Conservation (phyloP, 495 filamentous ascomycete species). For the Trichoderma asperelloides region DNA sequence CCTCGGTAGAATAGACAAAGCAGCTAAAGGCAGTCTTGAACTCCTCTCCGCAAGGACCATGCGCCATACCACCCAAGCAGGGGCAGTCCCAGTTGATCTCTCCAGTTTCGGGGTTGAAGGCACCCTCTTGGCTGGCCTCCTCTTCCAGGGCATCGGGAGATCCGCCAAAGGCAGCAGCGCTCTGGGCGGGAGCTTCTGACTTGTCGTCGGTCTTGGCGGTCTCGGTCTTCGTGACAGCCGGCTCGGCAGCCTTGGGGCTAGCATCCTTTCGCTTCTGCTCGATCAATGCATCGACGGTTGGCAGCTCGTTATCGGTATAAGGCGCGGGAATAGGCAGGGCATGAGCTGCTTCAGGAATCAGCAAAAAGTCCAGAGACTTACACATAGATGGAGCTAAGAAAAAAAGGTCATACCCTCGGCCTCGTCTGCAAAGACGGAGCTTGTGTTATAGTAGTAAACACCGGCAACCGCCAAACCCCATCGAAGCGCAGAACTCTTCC, state of each 20-base stretch:
- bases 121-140: slow-evolving; percentile 76
- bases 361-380: not conserved
- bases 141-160: slow-evolving; percentile 54
- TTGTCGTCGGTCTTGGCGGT: slow-evolving; percentile 12
- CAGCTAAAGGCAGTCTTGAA: slow-evolving; percentile 95
- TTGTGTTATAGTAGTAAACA: slow-evolving; percentile 93
- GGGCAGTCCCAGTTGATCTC: slow-evolving; percentile 99
- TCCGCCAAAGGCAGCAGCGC: slow-evolving; percentile 19
- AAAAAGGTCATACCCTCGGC: slow-evolving; percentile 51
- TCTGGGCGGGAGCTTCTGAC: slow-evolving; percentile 15
- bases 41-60: slow-evolving; percentile 91
- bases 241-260: slow-evolving; percentile 16
- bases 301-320: slow-evolving; percentile 36
- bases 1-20: slow-evolving; percentile 88
- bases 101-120: slow-evolving; percentile 95
- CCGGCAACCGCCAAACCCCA: slow-evolving; percentile 67
- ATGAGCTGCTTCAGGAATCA: slow-evolving; percentile 16
- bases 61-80: slow-evolving; percentile 92
- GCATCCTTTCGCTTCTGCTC: slow-evolving; percentile 41
- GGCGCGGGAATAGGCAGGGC: slow-evolving; percentile 29
- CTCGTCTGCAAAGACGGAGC: slow-evolving; percentile 75
- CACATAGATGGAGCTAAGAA: not conserved
- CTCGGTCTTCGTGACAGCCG: slow-evolving; percentile 16
- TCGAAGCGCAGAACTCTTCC: slow-evolving; percentile 67
- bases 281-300: slow-evolving; percentile 41